Evolutionary conservation across 108 stramenopile genomes (phyloP).

Genomic region (Bacterosira constricta): DNA sequence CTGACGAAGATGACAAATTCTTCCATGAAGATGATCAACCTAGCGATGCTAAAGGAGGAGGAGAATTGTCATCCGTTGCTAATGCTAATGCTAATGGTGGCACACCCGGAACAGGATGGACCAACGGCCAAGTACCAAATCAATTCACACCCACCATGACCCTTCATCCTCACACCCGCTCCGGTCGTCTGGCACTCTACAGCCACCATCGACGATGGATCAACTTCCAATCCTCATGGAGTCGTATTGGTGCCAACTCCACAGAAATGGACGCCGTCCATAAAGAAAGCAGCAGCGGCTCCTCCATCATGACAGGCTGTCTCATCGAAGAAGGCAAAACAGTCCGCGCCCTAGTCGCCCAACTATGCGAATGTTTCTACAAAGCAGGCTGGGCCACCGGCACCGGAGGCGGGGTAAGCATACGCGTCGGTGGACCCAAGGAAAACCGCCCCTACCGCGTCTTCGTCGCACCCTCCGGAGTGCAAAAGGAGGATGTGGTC

Average conservation of each 20-base stretch:
- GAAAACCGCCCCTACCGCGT: slow-evolving; percentile 75
- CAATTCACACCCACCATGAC: slow-evolving; percentile 54
- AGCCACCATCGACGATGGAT: slow-evolving; percentile 78
- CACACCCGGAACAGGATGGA: slow-evolving; percentile 75
- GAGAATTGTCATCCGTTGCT: no score
- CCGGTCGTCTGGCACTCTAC: slow-evolving; percentile 72
- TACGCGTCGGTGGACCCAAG: slow-evolving; percentile 76
- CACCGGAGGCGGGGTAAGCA: slow-evolving; percentile 91
- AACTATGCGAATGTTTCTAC: slow-evolving; percentile 89
- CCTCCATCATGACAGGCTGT: slow-evolving; percentile 29
- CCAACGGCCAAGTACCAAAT: slow-evolving; percentile 67
- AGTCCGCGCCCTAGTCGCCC: slow-evolving; percentile 72
- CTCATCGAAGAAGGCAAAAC: slow-evolving; percentile 51
- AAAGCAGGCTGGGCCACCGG: slow-evolving; percentile 92
- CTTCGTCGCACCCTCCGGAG: slow-evolving; percentile 94
- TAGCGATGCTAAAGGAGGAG: background rate
- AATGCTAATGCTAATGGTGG: background rate
- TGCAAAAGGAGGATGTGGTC: slow-evolving; percentile 96
- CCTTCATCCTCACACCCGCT: slow-evolving; percentile 57
- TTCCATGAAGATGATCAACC: slow-evolving; percentile 1
- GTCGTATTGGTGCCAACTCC: slow-evolving; percentile 59
- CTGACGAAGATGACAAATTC: slow-evolving; percentile 40
- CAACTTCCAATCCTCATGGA: slow-evolving; percentile 67
- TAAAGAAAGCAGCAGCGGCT: slow-evolving; percentile 6
- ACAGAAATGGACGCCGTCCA: slow-evolving; percentile 53